These are phyloP conservation scores for Polygonum aviculare DNA, from an alignment of 148 eudicot species.

Conservation along the genomic window DNA sequence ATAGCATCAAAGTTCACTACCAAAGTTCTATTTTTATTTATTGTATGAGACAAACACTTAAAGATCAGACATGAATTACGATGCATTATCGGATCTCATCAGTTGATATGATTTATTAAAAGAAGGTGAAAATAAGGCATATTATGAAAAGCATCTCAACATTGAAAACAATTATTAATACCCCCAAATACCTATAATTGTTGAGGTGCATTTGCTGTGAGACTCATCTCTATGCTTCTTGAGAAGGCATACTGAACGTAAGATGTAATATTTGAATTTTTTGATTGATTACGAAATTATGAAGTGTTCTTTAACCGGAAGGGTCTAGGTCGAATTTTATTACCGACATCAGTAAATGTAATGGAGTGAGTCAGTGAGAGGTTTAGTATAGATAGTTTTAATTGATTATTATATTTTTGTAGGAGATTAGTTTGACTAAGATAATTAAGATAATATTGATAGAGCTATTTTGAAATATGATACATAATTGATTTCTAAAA, in stretches of 20 bases:
- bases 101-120: not conserved
- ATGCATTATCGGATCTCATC: not conserved
- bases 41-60: not conserved
- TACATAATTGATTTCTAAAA: no score
- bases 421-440: no score
- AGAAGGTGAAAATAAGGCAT: not conserved
- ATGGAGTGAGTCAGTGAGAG: no score
- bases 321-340: no score
- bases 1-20: not conserved
- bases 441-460: no score
- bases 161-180: not conserved
- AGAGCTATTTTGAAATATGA: no score
- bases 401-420: no score
- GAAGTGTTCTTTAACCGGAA: no score
- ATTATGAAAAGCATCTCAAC: not conserved
- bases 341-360: no score
- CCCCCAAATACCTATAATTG: slow-evolving; percentile 43
- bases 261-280: no score
- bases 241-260: slow-evolving; percentile 27
- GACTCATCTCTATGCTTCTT: slow-evolving; percentile 61
- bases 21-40: not conserved
- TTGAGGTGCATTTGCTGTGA: slow-evolving; percentile 86
- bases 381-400: no score
- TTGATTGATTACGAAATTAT: no score
- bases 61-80: not conserved